Base-by-base conservation (phyloP, 2,329 filamentous ascomycete genomes). In the Albophoma yamanashiensis region DNA sequence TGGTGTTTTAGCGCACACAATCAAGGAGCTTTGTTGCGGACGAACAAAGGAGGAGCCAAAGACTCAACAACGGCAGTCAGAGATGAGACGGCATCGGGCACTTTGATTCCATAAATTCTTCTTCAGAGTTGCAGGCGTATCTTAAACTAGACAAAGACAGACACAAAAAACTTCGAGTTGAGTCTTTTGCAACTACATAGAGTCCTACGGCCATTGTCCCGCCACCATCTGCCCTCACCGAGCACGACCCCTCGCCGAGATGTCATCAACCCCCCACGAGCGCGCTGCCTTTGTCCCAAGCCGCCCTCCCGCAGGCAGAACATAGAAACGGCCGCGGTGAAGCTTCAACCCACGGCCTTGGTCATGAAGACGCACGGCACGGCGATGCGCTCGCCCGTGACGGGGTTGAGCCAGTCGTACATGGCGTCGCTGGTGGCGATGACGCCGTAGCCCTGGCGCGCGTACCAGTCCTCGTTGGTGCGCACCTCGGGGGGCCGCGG, bases 391-490 rank as follows among this genome's bases (percentile, higher is more conserved):
- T 62, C 39, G 0, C 62, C 66, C 11, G 61, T 65, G 20, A 56
- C 58, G 4, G 62, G 60, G 56, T 64, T 42, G 11, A 38, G 42
- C 64, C 62, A 67, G 20, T 40, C 38, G 60, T 68, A 70, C 9
- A 60, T 61, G 11, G 60, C 60, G 8, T 65, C 60, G 14, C 61
- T 55, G 20, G 38, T 42, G 12, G 43, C 60, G 55, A 68, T 58
- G 7, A 63, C 42, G 39, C 59, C 45, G 47, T 73, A 73, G 0
- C 67, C 69, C 62, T 70, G 69, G 22, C 64, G 57, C 31, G 50
- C 31, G 59, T 71, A 74, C 71, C 70, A 73, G 36, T 68, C 68
- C 61, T 72, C 61, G 55, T 67, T 73, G 5, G 65, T 63, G 17
- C 59, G 59, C 2, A 65, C 67, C 61, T 70, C 68, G 42, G 59